Percentiles rank a stretch among this genome's conserved stretches.
Evolutionary conservation across 2,329 filamentous ascomycete species (phyloP).

Genomic region (Chrysoporthe puriensis): DNA sequence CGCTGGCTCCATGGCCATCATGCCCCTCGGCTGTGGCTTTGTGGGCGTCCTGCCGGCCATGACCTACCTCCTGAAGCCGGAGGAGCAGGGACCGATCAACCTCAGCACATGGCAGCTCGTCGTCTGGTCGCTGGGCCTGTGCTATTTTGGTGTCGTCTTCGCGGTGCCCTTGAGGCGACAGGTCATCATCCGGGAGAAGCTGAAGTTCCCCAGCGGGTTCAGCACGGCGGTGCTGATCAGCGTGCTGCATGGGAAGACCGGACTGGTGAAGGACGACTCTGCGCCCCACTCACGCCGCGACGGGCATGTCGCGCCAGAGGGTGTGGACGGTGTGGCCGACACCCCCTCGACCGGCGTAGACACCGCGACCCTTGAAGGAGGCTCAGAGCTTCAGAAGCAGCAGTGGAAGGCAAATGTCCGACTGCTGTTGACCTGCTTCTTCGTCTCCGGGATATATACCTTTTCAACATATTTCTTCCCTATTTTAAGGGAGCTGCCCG

Average conservation of each 20-base stretch:
- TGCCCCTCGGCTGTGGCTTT: conserved; percentile 94
- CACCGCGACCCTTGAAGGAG: conserved; percentile 31
- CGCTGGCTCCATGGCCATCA: conserved; percentile 91
- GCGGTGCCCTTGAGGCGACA: conserved; percentile 89
- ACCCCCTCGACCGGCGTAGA: conserved; percentile 29
- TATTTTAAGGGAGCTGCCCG: conserved; percentile 78
- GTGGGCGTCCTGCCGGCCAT: conserved; percentile 89
- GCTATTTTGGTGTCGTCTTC: conserved; percentile 96
- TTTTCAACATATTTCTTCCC: conserved; percentile 90
- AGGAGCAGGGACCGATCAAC: conserved; percentile 77
- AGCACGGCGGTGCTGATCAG: conserved; percentile 93
- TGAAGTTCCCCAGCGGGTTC: conserved; percentile 94
- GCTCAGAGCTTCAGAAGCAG: conserved; percentile 40
- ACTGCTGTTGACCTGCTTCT: conserved; percentile 60
- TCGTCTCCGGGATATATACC: conserved; percentile 69
- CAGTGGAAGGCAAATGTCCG: conserved; percentile 53
- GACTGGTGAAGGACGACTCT: conserved; percentile 31
- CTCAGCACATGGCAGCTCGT: conserved; percentile 78
- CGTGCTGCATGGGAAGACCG: conserved; percentile 73
- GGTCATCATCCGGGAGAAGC: conserved; percentile 88
- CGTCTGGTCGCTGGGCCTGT: conserved; percentile 89
- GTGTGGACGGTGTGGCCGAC: conserved; percentile 20
- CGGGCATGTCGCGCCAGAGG: conserved; percentile 15
- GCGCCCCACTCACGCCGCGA: conserved; percentile 37
- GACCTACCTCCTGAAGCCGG: conserved; percentile 77